Conservation (phyloP, 208 protist genomes). For the Endotrypanum monterogeii region DNA sequence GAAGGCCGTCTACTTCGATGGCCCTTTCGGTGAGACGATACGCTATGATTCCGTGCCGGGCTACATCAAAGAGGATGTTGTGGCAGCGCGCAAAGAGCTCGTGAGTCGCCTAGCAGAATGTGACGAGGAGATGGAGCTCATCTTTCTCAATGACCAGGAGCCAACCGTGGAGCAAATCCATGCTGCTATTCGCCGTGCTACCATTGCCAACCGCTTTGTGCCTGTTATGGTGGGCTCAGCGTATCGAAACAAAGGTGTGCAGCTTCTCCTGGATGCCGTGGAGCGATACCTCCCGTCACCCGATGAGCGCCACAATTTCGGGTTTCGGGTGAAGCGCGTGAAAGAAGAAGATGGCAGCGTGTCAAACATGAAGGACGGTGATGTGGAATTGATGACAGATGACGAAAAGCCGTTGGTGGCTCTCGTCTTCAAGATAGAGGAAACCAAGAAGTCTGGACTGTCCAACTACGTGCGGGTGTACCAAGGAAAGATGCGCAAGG, state of each 20-base stretch:
- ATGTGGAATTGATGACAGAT: conserved; percentile 83
- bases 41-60: conserved; percentile 81
- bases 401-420: conserved; percentile 94
- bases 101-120: conserved; percentile 95
- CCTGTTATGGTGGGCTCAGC: conserved; percentile 97
- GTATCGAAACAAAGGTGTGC: conserved; percentile 99
- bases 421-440: conserved; percentile 99
- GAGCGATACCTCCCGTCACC: conserved; percentile 97
- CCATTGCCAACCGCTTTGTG: conserved; percentile 95
- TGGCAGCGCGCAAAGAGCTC: conserved; percentile 85
- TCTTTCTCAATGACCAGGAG: conserved; percentile 94
- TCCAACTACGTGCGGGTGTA: conserved; percentile 99
- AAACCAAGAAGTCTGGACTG: conserved; percentile 95
- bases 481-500: conserved; percentile 95
- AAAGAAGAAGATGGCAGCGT: conserved; percentile 89
- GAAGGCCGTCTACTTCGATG: conserved; percentile 94
- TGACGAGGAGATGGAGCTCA: conserved; percentile 94
- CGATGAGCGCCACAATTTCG: conserved; percentile 87
- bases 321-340: conserved; percentile 79
- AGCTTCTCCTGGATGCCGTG: conserved; percentile 98
- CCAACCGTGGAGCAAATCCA: conserved; percentile 92
- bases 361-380: conserved; percentile 72
- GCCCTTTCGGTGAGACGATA: conserved; percentile 89
- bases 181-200: conserved; percentile 92
- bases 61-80: conserved; percentile 79